Percentiles rank a stretch among this genome's conserved stretches.
These are phyloP conservation scores for Pseudozyma tsukubaensis DNA, from an alignment of 1,284 basidiomycete genomes.

Conservation along the genomic window DNA sequence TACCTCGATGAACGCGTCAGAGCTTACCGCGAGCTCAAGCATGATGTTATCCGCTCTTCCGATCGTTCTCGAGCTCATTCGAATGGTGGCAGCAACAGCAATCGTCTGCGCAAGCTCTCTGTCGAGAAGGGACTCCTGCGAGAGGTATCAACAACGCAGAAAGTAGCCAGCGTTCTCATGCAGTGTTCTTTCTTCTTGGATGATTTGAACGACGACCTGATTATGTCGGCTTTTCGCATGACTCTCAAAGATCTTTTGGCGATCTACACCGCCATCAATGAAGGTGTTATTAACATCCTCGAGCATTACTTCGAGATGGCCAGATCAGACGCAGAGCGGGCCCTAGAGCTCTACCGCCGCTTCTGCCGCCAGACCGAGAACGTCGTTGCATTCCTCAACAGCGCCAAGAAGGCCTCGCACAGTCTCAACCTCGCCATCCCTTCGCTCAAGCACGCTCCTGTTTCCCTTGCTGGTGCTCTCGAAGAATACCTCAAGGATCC, in stretches of 20 bases:
- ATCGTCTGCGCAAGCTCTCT: slow-evolving; percentile 85
- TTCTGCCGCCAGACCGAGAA: slow-evolving; percentile 95
- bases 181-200: slow-evolving; percentile 96
- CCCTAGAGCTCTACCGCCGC: slow-evolving; percentile 88
- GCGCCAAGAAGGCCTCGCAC: slow-evolving; percentile 91
- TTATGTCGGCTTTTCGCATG: slow-evolving; percentile 88
- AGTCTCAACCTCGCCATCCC: slow-evolving; percentile 92
- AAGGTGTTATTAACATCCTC: slow-evolving; percentile 92
- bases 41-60: slow-evolving; percentile 89
- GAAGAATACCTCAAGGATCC: slow-evolving; percentile 96
- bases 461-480: slow-evolving; percentile 88
- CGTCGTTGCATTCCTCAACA: slow-evolving; percentile 92
- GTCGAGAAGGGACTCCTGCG: slow-evolving; percentile 95
- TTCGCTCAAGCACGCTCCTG: slow-evolving; percentile 93
- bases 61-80: slow-evolving; percentile 77
- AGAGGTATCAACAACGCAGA: slow-evolving; percentile 91
- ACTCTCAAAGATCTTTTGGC: slow-evolving; percentile 96
- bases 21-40: slow-evolving; percentile 89
- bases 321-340: slow-evolving; percentile 85
- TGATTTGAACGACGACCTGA: slow-evolving; percentile 90
- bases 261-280: slow-evolving; percentile 95
- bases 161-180: slow-evolving; percentile 85
- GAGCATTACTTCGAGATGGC: slow-evolving; percentile 99
- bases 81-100: slow-evolving; percentile 59
- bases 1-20: slow-evolving; percentile 91